A percentile compares a stretch with the other conserved stretches of the same genome.
Evolutionary conservation across 257 asterid species (phyloP).

Genomic region (Catharanthus roseus): DNA sequence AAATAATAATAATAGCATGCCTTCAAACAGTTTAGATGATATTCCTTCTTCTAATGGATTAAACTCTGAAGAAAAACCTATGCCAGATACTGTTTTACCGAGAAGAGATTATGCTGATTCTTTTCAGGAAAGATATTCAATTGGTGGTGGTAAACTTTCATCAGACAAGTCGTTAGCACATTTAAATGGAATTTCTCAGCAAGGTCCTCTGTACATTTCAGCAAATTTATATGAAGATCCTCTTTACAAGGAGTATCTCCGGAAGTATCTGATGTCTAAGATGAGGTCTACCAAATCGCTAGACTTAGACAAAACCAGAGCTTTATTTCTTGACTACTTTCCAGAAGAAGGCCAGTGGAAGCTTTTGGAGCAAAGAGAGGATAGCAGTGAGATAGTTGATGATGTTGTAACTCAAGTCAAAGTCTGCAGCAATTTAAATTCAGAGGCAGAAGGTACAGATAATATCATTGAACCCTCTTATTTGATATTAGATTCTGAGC

Average conservation of each 20-base stretch:
- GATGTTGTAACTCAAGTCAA: constrained; percentile 18
- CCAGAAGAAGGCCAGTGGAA: constrained; percentile 82
- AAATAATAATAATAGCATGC: constrained; percentile 16
- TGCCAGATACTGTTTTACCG: constrained; percentile 3
- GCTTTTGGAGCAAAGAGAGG: constrained; percentile 47
- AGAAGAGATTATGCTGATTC: constrained; percentile 15
- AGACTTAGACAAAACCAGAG: constrained; percentile 37
- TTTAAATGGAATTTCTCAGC: constrained; percentile 29
- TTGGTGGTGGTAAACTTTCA: constrained; percentile 32
- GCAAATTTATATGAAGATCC: constrained; percentile 40
- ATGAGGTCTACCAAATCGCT: constrained; percentile 30
- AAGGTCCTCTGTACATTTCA: constrained; percentile 27
- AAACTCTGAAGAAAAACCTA: constrained; percentile 15
- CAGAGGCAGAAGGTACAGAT: constrained; percentile 26
- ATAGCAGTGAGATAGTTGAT: constrained; percentile 24
- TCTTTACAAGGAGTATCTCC: constrained; percentile 47
- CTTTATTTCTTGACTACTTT: constrained; percentile 51
- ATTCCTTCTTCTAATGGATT: constrained; percentile 22
- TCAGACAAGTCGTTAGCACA: constrained; percentile 25
- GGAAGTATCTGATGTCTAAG: constrained; percentile 37
- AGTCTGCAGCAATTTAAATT: constrained; percentile 18
- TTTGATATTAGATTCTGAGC: constrained; percentile 47
- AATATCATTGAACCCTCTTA: constrained; percentile 65
- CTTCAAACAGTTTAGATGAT: constrained; percentile 28
- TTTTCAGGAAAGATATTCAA: constrained; percentile 17